Conservation (phyloP, 2,329 filamentous ascomycete genomes). For the Ascochyta lentis region DNA sequence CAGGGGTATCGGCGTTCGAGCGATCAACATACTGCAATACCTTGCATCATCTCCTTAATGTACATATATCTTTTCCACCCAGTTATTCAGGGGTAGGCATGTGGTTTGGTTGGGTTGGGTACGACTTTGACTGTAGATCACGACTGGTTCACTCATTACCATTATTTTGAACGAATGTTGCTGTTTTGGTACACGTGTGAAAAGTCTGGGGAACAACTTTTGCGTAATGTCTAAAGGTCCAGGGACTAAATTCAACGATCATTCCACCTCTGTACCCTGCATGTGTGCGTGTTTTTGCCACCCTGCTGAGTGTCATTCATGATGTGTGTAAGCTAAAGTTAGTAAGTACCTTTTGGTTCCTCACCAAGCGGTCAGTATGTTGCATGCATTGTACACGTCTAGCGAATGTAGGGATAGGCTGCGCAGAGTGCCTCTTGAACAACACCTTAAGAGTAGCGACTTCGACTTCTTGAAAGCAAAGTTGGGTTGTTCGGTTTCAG, state of each 20-base stretch:
- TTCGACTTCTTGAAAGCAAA: too few relatives aligned
- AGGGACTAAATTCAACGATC: conserved; percentile 7
- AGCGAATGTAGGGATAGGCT: too few relatives aligned
- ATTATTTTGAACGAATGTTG: conserved; percentile 6
- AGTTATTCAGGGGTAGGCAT: background rate
- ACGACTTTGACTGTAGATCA: conserved; percentile 23
- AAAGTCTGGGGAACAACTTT: conserved; percentile 7
- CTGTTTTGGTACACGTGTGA: conserved; percentile 13
- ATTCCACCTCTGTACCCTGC: background rate
- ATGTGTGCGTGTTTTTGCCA: background rate
- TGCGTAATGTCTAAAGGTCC: conserved; percentile 21
- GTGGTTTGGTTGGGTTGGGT: conserved; percentile 10
- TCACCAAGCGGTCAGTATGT: too few relatives aligned
- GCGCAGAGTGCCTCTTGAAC: too few relatives aligned
- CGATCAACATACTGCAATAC: conserved; percentile 11
- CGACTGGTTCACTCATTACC: conserved; percentile 23
- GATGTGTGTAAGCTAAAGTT: too few relatives aligned
- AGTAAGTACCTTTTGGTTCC: too few relatives aligned
- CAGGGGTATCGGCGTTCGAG: conserved; percentile 20
- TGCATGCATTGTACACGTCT: too few relatives aligned
- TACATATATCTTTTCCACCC: conserved; percentile 20
- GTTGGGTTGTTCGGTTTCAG: too few relatives aligned
- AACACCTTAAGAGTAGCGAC: too few relatives aligned
- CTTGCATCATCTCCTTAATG: conserved; percentile 20
- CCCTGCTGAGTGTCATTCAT: background rate